Conservation (phyloP, 495 filamentous ascomycete species). For the Glonium stellatum region DNA sequence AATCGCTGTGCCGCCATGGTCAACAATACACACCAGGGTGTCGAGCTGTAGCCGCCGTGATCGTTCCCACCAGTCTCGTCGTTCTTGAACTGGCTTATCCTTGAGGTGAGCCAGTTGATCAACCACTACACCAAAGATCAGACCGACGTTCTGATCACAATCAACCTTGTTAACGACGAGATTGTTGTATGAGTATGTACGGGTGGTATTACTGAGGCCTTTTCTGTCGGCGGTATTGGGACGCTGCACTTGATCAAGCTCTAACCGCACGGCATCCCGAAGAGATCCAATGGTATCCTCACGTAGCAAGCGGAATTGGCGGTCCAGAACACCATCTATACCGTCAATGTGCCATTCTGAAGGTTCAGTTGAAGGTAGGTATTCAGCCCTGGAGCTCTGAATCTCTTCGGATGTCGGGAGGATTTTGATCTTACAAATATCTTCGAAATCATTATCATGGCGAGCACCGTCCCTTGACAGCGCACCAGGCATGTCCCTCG, state of each 20-base stretch:
- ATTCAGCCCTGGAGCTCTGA: conserved; percentile 45
- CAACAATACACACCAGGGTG: no score
- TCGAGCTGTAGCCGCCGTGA: not conserved
- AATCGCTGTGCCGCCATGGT: not conserved
- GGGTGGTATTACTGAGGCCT: not conserved
- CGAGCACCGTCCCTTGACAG: conserved; percentile 47
- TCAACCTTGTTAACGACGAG: not conserved
- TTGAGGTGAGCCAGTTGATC: not conserved
- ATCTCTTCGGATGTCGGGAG: conserved; percentile 59
- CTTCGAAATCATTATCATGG: conserved; percentile 58
- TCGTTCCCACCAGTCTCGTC: not conserved
- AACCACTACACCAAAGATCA: not conserved
- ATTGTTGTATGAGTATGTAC: not conserved
- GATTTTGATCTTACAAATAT: conserved; percentile 52
- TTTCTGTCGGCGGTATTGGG: not conserved
- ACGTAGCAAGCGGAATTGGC: conserved; percentile 60
- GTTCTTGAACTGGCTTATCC: not conserved
- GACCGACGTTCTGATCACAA: not conserved
- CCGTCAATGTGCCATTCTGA: conserved; percentile 49
- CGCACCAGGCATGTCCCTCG: conserved; percentile 36
- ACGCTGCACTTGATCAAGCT: not conserved
- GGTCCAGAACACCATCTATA: conserved; percentile 54
- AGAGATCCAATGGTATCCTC: conserved; percentile 60
- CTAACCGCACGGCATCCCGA: conserved; percentile 43
- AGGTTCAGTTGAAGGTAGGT: conserved; percentile 50